These are phyloP conservation scores for Tylopilus sp. DNA, from an alignment of 768 basidiomycete species.

Conservation along the genomic window DNA sequence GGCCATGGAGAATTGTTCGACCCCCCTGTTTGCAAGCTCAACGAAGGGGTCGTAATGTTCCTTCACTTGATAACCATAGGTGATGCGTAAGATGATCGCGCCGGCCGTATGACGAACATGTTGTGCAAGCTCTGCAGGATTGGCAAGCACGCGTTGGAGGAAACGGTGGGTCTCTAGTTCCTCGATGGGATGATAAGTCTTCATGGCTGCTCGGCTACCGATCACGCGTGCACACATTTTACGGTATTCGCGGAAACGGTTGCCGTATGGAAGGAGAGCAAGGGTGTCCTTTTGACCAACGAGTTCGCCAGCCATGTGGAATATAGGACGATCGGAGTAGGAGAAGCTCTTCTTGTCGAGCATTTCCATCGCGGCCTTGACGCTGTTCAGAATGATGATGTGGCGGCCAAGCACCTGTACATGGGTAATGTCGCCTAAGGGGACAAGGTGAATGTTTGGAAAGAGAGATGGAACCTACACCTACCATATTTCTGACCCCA, in stretches of 20 bases:
- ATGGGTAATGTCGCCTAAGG: slow-evolving; percentile 56
- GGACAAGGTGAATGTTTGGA: background rate
- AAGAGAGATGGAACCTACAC: background rate
- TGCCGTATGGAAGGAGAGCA: slow-evolving; percentile 39
- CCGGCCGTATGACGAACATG: slow-evolving; percentile 48
- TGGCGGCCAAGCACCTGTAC: slow-evolving; percentile 59
- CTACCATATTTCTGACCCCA: slow-evolving; percentile 47
- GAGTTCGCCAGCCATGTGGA: slow-evolving; percentile 39
- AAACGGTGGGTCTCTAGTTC: slow-evolving; percentile 44
- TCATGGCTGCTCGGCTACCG: slow-evolving; percentile 37
- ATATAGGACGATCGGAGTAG: slow-evolving; percentile 63
- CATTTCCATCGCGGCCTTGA: slow-evolving; percentile 49
- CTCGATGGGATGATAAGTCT: slow-evolving; percentile 34
- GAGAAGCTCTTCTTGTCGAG: slow-evolving; percentile 64
- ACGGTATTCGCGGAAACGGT: slow-evolving; percentile 41
- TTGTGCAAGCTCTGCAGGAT: slow-evolving; percentile 35
- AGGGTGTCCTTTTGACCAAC: slow-evolving; percentile 34
- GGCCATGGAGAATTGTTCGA: slow-evolving; percentile 48
- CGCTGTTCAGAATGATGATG: slow-evolving; percentile 53
- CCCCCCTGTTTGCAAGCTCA: slow-evolving; percentile 49
- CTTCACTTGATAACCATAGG: slow-evolving; percentile 55
- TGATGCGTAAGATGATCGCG: slow-evolving; percentile 49
- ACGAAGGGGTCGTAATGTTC: slow-evolving; percentile 51
- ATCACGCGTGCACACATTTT: slow-evolving; percentile 39
- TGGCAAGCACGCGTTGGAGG: slow-evolving; percentile 37